Evolutionary conservation across 1,284 basidiomycete genomes (phyloP).

Genomic region (Papiliotrema nemorosa): DNA sequence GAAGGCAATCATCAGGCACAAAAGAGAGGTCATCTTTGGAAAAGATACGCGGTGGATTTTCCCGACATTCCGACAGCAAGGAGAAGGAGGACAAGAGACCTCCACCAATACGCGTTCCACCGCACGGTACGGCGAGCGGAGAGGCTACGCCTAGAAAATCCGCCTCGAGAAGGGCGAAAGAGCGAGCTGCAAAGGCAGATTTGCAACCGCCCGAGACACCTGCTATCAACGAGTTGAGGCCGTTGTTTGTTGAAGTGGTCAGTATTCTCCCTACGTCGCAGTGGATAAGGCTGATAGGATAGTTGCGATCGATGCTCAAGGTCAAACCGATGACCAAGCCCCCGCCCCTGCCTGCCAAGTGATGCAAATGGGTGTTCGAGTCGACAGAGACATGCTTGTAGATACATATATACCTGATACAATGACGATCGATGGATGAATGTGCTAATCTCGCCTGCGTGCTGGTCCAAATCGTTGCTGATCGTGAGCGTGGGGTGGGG

Average conservation of each 20-base stretch:
- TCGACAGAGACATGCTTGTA: neutral
- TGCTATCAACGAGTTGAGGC: slow-evolving; percentile 70
- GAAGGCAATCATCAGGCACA: neutral
- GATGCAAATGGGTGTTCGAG: neutral
- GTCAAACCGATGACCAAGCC: slow-evolving; percentile 18
- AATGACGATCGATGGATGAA: neutral
- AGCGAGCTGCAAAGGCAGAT: slow-evolving; percentile 36
- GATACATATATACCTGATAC: neutral
- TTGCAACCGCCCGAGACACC: slow-evolving; percentile 72
- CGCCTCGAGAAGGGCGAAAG: slow-evolving; percentile 47
- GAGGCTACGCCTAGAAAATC: too few species aligned
- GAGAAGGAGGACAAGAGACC: slow-evolving; percentile 7
- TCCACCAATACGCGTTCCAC: slow-evolving; percentile 1
- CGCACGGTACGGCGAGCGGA: neutral
- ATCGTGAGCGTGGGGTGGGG: neutral
- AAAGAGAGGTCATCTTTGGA: neutral
- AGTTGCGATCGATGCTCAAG: slow-evolving; percentile 20
- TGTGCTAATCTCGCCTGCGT: slow-evolving; percentile 26
- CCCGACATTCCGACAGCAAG: neutral
- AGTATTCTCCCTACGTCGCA: too few species aligned
- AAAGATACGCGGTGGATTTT: slow-evolving; percentile 1
- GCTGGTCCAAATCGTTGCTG: slow-evolving; percentile 44
- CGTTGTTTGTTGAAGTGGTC: slow-evolving; percentile 86
- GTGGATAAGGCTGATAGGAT: neutral
- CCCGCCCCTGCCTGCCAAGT: slow-evolving; percentile 2